Evolutionary conservation across 2,329 filamentous ascomycete genomes (phyloP).

Genomic region (Plectosphaerella cucumerina): DNA sequence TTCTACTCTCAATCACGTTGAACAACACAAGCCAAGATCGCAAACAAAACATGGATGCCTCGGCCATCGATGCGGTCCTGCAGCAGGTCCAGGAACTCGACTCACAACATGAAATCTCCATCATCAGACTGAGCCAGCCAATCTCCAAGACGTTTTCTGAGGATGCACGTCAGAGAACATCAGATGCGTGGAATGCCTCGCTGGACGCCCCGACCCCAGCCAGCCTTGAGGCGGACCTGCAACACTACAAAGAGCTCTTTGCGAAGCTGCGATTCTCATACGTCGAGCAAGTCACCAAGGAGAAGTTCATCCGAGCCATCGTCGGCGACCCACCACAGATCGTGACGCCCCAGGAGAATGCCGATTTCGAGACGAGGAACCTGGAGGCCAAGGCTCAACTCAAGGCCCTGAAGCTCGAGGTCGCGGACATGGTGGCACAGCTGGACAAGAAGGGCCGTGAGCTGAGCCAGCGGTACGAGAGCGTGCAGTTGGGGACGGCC

Average conservation of each 20-base stretch:
- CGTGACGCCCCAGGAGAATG: constrained; percentile 77
- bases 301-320: constrained; percentile 92
- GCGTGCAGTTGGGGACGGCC: constrained; percentile 42
- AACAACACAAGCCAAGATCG: neutral
- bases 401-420: constrained; percentile 75
- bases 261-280: constrained; percentile 96
- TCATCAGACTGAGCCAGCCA: constrained; percentile 73
- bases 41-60: constrained; percentile 20
- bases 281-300: constrained; percentile 97
- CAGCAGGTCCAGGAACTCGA: constrained; percentile 50
- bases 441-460: constrained; percentile 63
- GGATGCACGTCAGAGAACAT: constrained; percentile 52
- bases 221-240: constrained; percentile 75
- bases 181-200: constrained; percentile 65
- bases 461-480: constrained; percentile 51
- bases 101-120: constrained; percentile 59
- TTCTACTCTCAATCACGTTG: neutral
- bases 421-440: constrained; percentile 66
- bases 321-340: constrained; percentile 86
- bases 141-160: constrained; percentile 51
- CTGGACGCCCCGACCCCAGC: constrained; percentile 68
- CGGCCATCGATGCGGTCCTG: constrained; percentile 36
- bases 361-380: constrained; percentile 66
- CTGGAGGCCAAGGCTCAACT: constrained; percentile 69
- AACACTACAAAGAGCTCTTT: constrained; percentile 92